Conservation (phyloP, 2,329 filamentous ascomycete genomes). For the Cadophora malorum region DNA sequence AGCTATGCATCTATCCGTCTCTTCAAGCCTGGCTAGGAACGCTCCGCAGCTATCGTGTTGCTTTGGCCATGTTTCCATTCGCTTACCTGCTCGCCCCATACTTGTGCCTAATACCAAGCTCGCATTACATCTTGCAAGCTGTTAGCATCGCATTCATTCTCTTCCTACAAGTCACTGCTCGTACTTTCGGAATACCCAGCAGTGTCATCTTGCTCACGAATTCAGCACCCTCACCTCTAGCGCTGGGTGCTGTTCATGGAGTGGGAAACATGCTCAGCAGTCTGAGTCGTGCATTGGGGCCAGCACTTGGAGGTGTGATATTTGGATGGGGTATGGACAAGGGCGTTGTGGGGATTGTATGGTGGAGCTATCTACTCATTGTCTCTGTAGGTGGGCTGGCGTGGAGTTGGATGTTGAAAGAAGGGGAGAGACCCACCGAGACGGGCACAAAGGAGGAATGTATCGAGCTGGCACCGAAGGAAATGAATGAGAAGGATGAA, state of each 20-base stretch:
- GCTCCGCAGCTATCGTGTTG: conserved; percentile 69
- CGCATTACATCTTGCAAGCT: conserved; percentile 51
- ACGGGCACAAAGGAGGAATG: conserved; percentile 17
- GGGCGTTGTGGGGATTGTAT: conserved; percentile 42
- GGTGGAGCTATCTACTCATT: conserved; percentile 40
- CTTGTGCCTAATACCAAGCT: conserved; percentile 62
- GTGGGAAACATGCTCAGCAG: conserved; percentile 57
- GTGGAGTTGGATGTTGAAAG: conserved; percentile 37
- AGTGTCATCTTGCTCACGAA: conserved; percentile 67
- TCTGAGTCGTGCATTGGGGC: conserved; percentile 56
- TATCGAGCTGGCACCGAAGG: conserved; percentile 18
- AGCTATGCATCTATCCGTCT: conserved; percentile 73
- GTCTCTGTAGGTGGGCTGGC: conserved; percentile 50
- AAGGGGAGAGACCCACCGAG: conserved; percentile 28
- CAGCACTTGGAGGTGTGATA: conserved; percentile 53
- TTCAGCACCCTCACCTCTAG: conserved; percentile 61
- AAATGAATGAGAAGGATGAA: conserved; percentile 16
- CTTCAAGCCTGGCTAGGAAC: conserved; percentile 72
- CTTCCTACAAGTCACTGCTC: conserved; percentile 71
- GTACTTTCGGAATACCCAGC: conserved; percentile 70
- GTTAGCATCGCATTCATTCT: conserved; percentile 65
- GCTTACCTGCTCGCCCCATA: conserved; percentile 75
- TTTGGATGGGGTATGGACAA: conserved; percentile 41
- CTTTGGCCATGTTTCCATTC: conserved; percentile 71
- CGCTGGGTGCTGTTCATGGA: conserved; percentile 62